Conservation (phyloP, 306 rosid species). For the Malus asiatica region DNA sequence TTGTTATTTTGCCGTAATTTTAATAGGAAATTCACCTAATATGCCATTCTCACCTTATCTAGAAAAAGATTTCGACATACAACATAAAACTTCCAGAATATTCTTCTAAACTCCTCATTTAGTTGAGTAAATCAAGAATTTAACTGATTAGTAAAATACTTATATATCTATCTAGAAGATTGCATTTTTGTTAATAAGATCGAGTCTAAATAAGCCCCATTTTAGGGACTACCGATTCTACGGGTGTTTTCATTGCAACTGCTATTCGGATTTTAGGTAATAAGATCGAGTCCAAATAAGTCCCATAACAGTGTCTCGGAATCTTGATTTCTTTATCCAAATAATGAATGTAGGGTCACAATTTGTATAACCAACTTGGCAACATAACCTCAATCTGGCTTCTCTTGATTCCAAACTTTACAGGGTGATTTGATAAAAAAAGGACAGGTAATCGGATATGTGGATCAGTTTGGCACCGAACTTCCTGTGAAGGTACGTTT, state of each 20-base stretch:
- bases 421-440: slow-evolving; percentile 84
- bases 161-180: not conserved
- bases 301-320: not conserved
- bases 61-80: not conserved
- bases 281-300: not conserved
- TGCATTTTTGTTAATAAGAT: not conserved
- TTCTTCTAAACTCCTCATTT: not conserved
- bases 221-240: not conserved
- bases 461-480: slow-evolving; percentile 83
- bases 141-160: not conserved
- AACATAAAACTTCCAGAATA: not conserved
- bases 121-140: not conserved
- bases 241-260: not conserved
- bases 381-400: slow-evolving; percentile 5
- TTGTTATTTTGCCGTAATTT: not conserved
- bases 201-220: not conserved
- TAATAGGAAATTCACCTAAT: not conserved
- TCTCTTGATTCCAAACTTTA: slow-evolving; percentile 20
- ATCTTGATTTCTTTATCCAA: slow-evolving; percentile 17
- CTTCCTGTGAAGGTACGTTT: slow-evolving; percentile 76
- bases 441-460: slow-evolving; percentile 87
- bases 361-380: not conserved
- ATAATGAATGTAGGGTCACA: not conserved
- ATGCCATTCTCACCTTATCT: not conserved
- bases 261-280: not conserved